phyloP scores from a whole-genome alignment of 176 grass and related monocot genomes.

The Dendrocalamus sinicus region DNA sequence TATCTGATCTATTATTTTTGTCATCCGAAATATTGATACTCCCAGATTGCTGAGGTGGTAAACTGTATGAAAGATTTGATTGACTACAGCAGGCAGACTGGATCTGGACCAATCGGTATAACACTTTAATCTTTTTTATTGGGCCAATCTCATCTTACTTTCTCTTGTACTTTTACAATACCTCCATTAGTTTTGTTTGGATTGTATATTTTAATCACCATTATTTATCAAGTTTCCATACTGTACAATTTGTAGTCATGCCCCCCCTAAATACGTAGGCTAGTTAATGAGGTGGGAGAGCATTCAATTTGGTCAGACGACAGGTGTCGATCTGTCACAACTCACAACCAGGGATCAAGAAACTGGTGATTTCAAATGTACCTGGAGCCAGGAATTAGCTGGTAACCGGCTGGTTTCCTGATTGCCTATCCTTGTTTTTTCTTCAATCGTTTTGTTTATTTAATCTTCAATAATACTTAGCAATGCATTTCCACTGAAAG shows the following conservation, averaged over 20 bases:
- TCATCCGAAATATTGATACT: constrained; percentile 38
- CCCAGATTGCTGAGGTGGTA: constrained; percentile 94
- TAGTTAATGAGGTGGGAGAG: background rate
- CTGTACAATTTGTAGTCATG: constrained; percentile 10
- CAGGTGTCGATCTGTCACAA: constrained; percentile 3
- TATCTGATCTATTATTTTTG: constrained; percentile 36
- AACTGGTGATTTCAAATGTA: background rate
- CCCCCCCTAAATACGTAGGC: background rate
- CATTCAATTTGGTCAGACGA: background rate
- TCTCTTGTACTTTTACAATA: background rate
- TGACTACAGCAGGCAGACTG: constrained; percentile 89
- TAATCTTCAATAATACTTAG: background rate
- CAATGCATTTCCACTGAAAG: background rate
- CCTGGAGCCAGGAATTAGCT: background rate
- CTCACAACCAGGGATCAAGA: background rate
- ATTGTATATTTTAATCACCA: constrained; percentile 16
- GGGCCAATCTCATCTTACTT: background rate
- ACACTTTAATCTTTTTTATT: background rate
- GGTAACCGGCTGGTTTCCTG: background rate
- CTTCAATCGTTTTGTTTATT: background rate
- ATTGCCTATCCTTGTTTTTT: background rate
- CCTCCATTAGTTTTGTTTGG: constrained; percentile 26
- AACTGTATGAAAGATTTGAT: constrained; percentile 99
- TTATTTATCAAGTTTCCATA: background rate
- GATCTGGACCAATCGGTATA: constrained; percentile 85